A percentile compares a stretch with the other conserved stretches of the same genome.
These are phyloP conservation scores for Neonectria hederae DNA, from an alignment of 2,329 filamentous ascomycete genomes.

Conservation along the genomic window DNA sequence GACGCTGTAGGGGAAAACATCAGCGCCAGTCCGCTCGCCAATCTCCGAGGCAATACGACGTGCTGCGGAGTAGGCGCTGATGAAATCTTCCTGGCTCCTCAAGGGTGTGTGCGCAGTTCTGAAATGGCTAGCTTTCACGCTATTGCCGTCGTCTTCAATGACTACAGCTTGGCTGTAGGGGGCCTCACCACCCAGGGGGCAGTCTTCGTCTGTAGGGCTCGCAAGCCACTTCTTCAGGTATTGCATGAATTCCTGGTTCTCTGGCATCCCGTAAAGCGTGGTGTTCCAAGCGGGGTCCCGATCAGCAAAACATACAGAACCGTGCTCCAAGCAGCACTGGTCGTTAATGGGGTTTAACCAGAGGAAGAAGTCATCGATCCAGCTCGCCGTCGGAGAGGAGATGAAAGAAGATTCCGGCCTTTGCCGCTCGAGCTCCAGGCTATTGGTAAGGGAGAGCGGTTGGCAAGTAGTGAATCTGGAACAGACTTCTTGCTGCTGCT, in stretches of 20 bases:
- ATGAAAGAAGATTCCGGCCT: slow-evolving; percentile 88
- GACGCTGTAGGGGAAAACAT: slow-evolving; percentile 95
- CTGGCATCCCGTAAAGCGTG: slow-evolving; percentile 89
- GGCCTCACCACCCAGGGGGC: slow-evolving; percentile 88
- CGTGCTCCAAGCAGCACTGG: slow-evolving; percentile 75
- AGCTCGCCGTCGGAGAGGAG: slow-evolving; percentile 87
- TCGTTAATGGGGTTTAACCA: slow-evolving; percentile 92
- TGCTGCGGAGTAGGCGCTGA: slow-evolving; percentile 87
- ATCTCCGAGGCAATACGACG: slow-evolving; percentile 87
- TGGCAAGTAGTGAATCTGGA: slow-evolving; percentile 92
- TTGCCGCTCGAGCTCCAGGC: slow-evolving; percentile 94
- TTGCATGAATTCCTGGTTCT: slow-evolving; percentile 87
- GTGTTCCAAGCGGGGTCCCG: slow-evolving; percentile 88
- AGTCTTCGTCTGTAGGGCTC: slow-evolving; percentile 82
- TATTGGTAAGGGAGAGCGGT: slow-evolving; percentile 82
- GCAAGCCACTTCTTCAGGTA: slow-evolving; percentile 87
- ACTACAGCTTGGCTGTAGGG: slow-evolving; percentile 88
- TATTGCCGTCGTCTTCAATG: slow-evolving; percentile 72
- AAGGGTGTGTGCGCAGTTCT: slow-evolving; percentile 88
- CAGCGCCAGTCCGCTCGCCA: slow-evolving; percentile 73
- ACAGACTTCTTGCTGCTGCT: slow-evolving; percentile 86
- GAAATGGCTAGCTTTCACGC: slow-evolving; percentile 88
- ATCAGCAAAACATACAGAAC: slow-evolving; percentile 79
- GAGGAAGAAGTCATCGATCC: slow-evolving; percentile 95
- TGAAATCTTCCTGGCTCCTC: slow-evolving; percentile 90